These are phyloP conservation scores for Pneumocystis jirovecii DNA, from an alignment of 1,139 yeast genomes.

Conservation along the genomic window DNA sequence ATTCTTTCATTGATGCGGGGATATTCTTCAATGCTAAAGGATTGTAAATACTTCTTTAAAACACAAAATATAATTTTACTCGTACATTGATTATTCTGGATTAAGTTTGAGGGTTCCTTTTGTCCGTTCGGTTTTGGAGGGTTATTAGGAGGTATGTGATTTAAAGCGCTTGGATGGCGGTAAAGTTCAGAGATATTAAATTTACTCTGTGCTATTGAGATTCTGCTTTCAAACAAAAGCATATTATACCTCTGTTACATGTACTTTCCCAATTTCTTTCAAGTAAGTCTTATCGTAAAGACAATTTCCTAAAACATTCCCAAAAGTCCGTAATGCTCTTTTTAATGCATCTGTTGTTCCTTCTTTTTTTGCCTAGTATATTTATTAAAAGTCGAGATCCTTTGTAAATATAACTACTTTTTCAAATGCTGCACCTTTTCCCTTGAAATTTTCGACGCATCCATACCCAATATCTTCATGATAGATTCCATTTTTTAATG, in stretches of 20 bases:
- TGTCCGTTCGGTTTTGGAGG: background rate
- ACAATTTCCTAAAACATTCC: slow-evolving; percentile 64
- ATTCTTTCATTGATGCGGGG: background rate
- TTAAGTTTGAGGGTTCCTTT: background rate
- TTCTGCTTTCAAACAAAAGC: background rate
- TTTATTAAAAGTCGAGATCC: background rate
- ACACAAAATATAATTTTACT: background rate
- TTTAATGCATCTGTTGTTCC: slow-evolving; percentile 68
- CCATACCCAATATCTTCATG: slow-evolving; percentile 75
- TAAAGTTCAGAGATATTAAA: background rate
- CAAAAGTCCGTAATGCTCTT: slow-evolving; percentile 61
- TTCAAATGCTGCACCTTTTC: slow-evolving; percentile 55
- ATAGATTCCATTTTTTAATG: slow-evolving; percentile 54
- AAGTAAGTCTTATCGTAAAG: slow-evolving; percentile 48
- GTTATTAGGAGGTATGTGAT: background rate
- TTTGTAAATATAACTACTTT: slow-evolving; percentile 25
- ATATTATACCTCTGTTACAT: slow-evolving; percentile 2
- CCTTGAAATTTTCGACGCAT: slow-evolving; percentile 46
- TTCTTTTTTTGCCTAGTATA: slow-evolving; percentile 41
- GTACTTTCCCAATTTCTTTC: slow-evolving; percentile 36
- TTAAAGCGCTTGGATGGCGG: background rate
- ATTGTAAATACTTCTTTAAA: background rate
- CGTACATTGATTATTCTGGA: background rate
- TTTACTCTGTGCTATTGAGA: background rate
- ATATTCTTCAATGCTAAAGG: background rate